Conservation (phyloP, 768 basidiomycete genomes). For the Podaxis rugospora region DNA sequence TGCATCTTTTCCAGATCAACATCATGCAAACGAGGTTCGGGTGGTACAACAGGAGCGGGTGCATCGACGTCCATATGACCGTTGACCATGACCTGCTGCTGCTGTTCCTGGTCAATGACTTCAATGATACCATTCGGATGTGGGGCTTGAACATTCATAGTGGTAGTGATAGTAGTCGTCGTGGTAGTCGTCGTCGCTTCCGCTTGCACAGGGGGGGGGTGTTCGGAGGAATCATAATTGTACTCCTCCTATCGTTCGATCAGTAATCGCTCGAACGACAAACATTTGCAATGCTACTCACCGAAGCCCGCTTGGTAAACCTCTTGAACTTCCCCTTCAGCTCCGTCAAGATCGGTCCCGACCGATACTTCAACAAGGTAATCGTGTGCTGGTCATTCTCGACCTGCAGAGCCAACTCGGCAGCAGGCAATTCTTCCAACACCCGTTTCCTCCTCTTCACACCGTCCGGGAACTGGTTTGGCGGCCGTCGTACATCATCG, state of each 20-base stretch:
- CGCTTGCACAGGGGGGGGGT: constrained; percentile 2
- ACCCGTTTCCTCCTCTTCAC: constrained; percentile 78
- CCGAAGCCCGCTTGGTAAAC: constrained; percentile 77
- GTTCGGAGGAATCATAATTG: constrained; percentile 37
- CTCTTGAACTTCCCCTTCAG: constrained; percentile 90
- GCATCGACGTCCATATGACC: constrained; percentile 9
- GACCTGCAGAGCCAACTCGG: too few species aligned
- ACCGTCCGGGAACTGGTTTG: constrained; percentile 87
- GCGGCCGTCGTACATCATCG: constrained; percentile 65
- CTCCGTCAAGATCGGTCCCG: constrained; percentile 86
- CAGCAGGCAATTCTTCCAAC: constrained; percentile 68
- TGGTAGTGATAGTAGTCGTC: constrained; percentile 18
- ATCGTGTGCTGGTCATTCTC: constrained; percentile 22
- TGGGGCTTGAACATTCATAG: constrained; percentile 20
- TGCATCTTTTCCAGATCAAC: constrained; percentile 95
- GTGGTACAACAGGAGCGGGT: constrained; percentile 16
- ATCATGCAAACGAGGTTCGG: constrained; percentile 58
- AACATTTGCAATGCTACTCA: constrained; percentile 30
- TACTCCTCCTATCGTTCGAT: constrained; percentile 64
- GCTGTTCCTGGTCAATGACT: constrained; percentile 30
- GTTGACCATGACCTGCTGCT: constrained; percentile 25
- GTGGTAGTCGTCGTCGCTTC: constrained; percentile 21
- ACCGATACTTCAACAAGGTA: constrained; percentile 81
- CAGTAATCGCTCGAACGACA: neutral
- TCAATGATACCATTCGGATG: constrained; percentile 45